These are phyloP conservation scores for Aspergillus leporis DNA, from an alignment of 495 filamentous ascomycete genomes.

Conservation along the genomic window DNA sequence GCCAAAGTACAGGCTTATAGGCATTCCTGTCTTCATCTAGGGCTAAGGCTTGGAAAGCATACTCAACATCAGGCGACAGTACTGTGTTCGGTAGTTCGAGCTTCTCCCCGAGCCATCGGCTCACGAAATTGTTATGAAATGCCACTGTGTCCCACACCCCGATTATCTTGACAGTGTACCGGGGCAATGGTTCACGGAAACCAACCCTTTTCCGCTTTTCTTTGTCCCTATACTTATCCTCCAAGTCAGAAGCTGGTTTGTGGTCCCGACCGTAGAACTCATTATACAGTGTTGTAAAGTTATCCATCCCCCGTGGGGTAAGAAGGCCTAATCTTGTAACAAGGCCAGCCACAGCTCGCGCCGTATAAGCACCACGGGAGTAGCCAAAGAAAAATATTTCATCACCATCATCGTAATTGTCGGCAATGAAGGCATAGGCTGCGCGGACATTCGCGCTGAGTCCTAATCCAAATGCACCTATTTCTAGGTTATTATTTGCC, in stretches of 20 bases:
- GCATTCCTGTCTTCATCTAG: slow-evolving; percentile 56
- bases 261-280: slow-evolving; percentile 43
- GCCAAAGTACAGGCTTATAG: slow-evolving; percentile 57
- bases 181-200: slow-evolving; percentile 19
- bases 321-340: slow-evolving; percentile 53
- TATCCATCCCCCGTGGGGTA: slow-evolving; percentile 39
- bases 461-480: slow-evolving; percentile 36
- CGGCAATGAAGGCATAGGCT: slow-evolving; percentile 50
- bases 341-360: slow-evolving; percentile 54
- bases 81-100: slow-evolving; percentile 31
- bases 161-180: slow-evolving; percentile 47
- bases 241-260: slow-evolving; percentile 25
- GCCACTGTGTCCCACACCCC: slow-evolving; percentile 65
- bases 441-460: slow-evolving; percentile 50
- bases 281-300: slow-evolving; percentile 47
- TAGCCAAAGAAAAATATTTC: slow-evolving; percentile 62
- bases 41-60: slow-evolving; percentile 62
- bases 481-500: not conserved
- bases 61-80: slow-evolving; percentile 42
- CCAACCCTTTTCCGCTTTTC: slow-evolving; percentile 12
- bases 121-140: slow-evolving; percentile 32
- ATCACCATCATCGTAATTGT: slow-evolving; percentile 54
- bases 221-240: not conserved
- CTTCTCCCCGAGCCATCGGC: slow-evolving; percentile 24
- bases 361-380: slow-evolving; percentile 61